Conservation (phyloP, 176 grass and related monocot species). For the Tuctoria greenei region DNA sequence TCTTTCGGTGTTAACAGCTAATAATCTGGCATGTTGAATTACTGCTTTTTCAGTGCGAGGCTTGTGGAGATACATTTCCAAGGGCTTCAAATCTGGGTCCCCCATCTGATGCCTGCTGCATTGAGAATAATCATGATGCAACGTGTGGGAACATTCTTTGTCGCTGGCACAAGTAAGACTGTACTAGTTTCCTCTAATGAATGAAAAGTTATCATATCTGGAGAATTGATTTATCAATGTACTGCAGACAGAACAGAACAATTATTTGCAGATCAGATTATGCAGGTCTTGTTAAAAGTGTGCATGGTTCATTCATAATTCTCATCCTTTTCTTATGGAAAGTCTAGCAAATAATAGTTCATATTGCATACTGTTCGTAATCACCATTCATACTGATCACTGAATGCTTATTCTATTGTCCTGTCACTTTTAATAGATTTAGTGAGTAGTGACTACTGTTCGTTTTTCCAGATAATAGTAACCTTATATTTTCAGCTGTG, state of each 20-base stretch:
- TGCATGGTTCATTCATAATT: not conserved
- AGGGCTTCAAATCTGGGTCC: slow-evolving; percentile 33
- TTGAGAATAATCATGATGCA: slow-evolving; percentile 25
- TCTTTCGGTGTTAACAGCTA: not conserved
- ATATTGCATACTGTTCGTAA: not conserved
- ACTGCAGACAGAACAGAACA: not conserved
- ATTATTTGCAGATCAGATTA: too few species aligned
- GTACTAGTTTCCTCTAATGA: not conserved
- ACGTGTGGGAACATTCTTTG: slow-evolving; percentile 58
- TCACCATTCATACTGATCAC: not conserved
- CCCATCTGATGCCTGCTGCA: slow-evolving; percentile 55
- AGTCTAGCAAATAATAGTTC: not conserved
- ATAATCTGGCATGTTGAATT: slow-evolving; percentile 29
- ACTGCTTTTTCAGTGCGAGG: slow-evolving; percentile 55
- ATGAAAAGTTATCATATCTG: not conserved
- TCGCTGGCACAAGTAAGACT: slow-evolving; percentile 74
- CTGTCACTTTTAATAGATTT: slow-evolving; percentile 6
- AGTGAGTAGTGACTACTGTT: not conserved
- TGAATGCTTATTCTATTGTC: slow-evolving; percentile 6
- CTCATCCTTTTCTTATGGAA: not conserved
- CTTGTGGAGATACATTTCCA: slow-evolving; percentile 45
- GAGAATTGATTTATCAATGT: slow-evolving; percentile 1
- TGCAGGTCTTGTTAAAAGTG: not conserved
- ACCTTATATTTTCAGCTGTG: slow-evolving; percentile 21
- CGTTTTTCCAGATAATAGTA: slow-evolving; percentile 22